phyloP scores from a whole-genome alignment of 441 rosid genomes.

The Adansonia gregorii region DNA sequence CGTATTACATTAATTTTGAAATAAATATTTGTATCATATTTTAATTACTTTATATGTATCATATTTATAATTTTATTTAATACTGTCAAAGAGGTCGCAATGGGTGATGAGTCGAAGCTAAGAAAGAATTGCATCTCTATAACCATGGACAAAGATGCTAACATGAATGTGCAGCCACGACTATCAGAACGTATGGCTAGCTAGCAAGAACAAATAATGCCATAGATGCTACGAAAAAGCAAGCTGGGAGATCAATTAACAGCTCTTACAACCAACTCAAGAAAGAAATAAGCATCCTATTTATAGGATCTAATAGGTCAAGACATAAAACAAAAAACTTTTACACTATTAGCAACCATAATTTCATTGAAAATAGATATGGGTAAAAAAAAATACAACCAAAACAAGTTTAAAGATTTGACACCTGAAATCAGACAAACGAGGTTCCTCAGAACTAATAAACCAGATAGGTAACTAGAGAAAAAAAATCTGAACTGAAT shows the following conservation, averaged over 20 bases:
- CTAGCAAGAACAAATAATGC: not conserved
- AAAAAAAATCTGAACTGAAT: constrained; percentile 19
- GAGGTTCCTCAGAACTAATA: not conserved
- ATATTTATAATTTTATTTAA: too few species aligned
- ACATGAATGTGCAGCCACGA: too few species aligned
- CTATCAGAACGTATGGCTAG: too few species aligned
- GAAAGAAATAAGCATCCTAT: not conserved
- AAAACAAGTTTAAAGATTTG: not conserved
- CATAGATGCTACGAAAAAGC: not conserved
- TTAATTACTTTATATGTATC: too few species aligned
- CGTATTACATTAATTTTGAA: too few species aligned
- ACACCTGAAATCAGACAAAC: constrained; percentile 3
- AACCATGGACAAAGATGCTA: too few species aligned
- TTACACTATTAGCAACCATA: constrained; percentile 26
- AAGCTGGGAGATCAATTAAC: not conserved
- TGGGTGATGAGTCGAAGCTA: too few species aligned
- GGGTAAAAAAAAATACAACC: not conserved
- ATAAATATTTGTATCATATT: too few species aligned
- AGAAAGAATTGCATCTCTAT: too few species aligned
- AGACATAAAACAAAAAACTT: not conserved
- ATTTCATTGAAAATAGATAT: constrained; percentile 17
- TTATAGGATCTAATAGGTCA: not conserved
- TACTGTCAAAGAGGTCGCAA: too few species aligned
- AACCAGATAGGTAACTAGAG: constrained; percentile 3
- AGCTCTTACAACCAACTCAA: not conserved